Conservation (phyloP, 2,329 filamentous ascomycete genomes). For the Macrophomina pseudophaseolina region DNA sequence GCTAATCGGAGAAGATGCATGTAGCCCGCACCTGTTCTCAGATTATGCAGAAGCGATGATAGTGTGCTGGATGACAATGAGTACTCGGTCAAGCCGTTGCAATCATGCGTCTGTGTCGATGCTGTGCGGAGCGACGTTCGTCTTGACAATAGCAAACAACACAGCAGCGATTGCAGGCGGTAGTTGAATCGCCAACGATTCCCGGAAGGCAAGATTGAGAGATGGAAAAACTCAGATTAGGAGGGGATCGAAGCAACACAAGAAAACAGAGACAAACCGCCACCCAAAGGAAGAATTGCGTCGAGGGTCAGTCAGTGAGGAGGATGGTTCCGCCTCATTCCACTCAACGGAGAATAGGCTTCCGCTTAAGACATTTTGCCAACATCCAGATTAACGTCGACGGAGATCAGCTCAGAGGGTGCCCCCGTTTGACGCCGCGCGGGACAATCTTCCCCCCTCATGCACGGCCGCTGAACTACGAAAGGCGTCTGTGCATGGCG, state of each 20-base stretch:
- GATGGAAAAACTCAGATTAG: not conserved
- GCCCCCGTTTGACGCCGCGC: constrained; percentile 18
- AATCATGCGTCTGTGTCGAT: not conserved
- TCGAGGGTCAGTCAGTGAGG: not conserved
- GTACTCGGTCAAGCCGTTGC: not conserved
- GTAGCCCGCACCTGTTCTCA: constrained; percentile 17
- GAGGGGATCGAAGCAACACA: not conserved
- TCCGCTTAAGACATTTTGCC: constrained; percentile 12
- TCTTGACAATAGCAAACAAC: constrained; percentile 15
- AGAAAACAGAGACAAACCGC: constrained; percentile 10
- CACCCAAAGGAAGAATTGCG: constrained; percentile 16
- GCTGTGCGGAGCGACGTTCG: not conserved
- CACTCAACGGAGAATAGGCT: not conserved
- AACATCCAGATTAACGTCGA: constrained; percentile 12
- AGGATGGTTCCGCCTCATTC: not conserved
- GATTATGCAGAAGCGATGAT: not conserved
- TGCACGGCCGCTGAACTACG: not conserved
- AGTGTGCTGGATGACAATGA: not conserved
- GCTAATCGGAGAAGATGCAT: not conserved
- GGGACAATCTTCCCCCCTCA: constrained; percentile 17
- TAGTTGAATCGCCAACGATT: not conserved
- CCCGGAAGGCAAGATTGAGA: not conserved
- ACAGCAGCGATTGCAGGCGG: not conserved
- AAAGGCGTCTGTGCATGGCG: constrained; percentile 25
- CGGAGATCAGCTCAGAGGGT: constrained; percentile 3